Conservation (phyloP, 805 yeast genomes). For the Saturnispora bothae region DNA sequence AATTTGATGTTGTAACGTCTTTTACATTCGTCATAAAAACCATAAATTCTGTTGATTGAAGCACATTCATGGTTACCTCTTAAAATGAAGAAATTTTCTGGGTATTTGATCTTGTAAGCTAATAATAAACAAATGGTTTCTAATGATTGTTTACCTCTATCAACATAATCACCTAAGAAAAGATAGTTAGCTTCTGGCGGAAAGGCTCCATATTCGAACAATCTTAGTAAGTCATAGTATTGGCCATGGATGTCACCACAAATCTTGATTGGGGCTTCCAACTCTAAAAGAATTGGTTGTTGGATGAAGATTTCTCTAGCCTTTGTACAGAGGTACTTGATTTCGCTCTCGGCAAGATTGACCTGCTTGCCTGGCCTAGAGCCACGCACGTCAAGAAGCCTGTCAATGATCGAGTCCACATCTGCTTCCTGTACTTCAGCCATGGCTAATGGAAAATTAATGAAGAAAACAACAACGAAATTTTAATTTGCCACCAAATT, state of each 20-base stretch:
- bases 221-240: slow-evolving; percentile 87
- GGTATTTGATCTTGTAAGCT: slow-evolving; percentile 96
- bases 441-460: slow-evolving; percentile 7
- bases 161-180: slow-evolving; percentile 95
- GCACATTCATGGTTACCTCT: slow-evolving; percentile 99
- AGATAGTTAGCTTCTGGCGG: slow-evolving; percentile 98
- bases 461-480: background rate
- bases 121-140: slow-evolving; percentile 90
- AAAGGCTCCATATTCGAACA: slow-evolving; percentile 97
- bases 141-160: slow-evolving; percentile 94
- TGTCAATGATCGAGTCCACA: slow-evolving; percentile 92
- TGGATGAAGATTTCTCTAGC: slow-evolving; percentile 97
- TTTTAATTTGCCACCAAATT: background rate
- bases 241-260: slow-evolving; percentile 99
- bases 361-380: slow-evolving; percentile 98
- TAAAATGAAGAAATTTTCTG: slow-evolving; percentile 91
- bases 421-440: slow-evolving; percentile 61
- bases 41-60: slow-evolving; percentile 93
- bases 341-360: slow-evolving; percentile 85
- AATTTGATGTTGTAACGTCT: slow-evolving; percentile 96
- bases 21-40: slow-evolving; percentile 97
- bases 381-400: slow-evolving; percentile 94
- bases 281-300: slow-evolving; percentile 89
- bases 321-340: slow-evolving; percentile 89
- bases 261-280: slow-evolving; percentile 94